A percentile compares a stretch with the other conserved stretches of the same genome.
phyloP scores from a whole-genome alignment of 257 asterid genomes.

The Voacanga thouarsii region DNA sequence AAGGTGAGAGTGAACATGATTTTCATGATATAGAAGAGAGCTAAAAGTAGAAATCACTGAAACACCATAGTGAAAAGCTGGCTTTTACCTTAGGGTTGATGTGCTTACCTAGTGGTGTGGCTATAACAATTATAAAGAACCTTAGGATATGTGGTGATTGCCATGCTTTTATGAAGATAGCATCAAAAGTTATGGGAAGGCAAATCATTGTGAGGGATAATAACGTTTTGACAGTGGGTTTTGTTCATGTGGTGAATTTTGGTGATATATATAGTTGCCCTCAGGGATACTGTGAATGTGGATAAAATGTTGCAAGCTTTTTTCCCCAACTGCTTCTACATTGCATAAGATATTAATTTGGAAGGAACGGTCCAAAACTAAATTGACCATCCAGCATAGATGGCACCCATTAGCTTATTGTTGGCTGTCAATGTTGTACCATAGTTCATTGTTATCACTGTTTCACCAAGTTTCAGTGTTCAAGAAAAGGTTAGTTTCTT shows the following conservation, averaged over 20 bases:
- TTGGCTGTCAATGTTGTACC: neutral
- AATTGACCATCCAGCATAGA: neutral
- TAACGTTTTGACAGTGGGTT: slow-evolving; percentile 55
- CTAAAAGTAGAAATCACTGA: slow-evolving; percentile 59
- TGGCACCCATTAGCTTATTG: neutral
- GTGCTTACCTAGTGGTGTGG: slow-evolving; percentile 57
- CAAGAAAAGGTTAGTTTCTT: neutral
- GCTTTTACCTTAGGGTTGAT: slow-evolving; percentile 77
- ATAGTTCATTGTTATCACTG: neutral
- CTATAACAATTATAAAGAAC: slow-evolving; percentile 90
- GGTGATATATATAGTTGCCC: slow-evolving; percentile 40
- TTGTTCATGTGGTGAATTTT: slow-evolving; percentile 89
- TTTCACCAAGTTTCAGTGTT: neutral
- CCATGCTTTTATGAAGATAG: slow-evolving; percentile 84
- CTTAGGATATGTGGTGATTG: slow-evolving; percentile 92
- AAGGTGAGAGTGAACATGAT: slow-evolving; percentile 61
- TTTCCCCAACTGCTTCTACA: neutral
- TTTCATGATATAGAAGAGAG: slow-evolving; percentile 74
- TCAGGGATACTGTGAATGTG: neutral
- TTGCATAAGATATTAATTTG: too few relatives aligned
- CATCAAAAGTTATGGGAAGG: slow-evolving; percentile 57
- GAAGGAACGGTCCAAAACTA: neutral
- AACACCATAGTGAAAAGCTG: slow-evolving; percentile 88
- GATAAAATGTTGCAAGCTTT: neutral
- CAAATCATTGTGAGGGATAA: slow-evolving; percentile 78